phyloP scores from a whole-genome alignment of 2,329 filamentous ascomycete species.

The Sporothrix pseudoabietina region DNA sequence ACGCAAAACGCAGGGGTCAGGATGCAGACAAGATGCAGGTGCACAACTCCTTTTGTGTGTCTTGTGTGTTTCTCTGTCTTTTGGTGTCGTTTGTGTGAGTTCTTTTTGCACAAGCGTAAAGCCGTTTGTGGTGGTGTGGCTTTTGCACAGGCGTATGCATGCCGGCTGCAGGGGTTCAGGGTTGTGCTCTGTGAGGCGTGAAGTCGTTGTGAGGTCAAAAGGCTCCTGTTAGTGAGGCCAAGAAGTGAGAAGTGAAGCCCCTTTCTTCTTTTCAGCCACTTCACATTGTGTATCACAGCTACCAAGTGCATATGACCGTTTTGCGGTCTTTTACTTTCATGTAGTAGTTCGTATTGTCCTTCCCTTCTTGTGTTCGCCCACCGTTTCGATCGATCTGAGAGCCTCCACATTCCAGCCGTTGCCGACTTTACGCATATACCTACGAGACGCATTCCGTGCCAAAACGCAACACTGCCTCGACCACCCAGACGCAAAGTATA shows the following conservation, averaged over 20 bases:
- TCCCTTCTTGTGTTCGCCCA: neutral
- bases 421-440: neutral
- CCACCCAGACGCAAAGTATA: too few relatives aligned
- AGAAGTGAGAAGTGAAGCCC: neutral
- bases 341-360: neutral
- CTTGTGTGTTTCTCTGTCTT: neutral
- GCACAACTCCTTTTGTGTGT: neutral
- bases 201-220: neutral
- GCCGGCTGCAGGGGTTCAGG: conserved; percentile 23
- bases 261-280: neutral
- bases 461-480: neutral
- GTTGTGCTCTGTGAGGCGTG: neutral
- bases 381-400: conserved; percentile 2
- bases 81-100: neutral
- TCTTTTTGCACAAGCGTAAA: conserved; percentile 2
- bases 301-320: neutral
- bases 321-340: neutral
- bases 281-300: neutral
- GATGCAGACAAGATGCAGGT: conserved; percentile 1
- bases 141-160: conserved; percentile 7
- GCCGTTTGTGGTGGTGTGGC: neutral
- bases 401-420: conserved; percentile 1
- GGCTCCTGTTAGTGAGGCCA: neutral
- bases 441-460: conserved; percentile 21
- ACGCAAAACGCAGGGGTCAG: neutral